Evolutionary conservation across 305 asterid genomes (phyloP).

Genomic region (Rubia tinctorum): DNA sequence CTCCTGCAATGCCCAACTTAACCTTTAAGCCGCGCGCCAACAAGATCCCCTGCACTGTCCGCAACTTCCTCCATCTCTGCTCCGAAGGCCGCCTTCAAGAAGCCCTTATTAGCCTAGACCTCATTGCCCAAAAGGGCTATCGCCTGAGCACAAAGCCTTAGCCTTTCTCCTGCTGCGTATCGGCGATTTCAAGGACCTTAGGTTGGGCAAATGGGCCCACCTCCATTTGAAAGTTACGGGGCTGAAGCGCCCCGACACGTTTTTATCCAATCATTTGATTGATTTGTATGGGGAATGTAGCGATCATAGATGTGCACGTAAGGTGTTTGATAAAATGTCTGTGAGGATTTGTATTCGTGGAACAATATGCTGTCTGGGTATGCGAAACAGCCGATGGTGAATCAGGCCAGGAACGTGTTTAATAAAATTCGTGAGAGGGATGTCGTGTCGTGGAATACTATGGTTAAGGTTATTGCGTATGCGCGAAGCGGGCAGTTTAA

Average conservation of each 20-base stretch:
- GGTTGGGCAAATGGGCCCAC: slow-evolving; percentile 56
- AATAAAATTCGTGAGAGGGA: slow-evolving; percentile 72
- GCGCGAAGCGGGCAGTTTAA: slow-evolving; percentile 47
- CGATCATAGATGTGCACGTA: slow-evolving; percentile 61
- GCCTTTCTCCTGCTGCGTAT: slow-evolving; percentile 53
- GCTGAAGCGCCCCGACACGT: slow-evolving; percentile 45
- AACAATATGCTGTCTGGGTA: slow-evolving; percentile 80
- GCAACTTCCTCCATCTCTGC: slow-evolving; percentile 36
- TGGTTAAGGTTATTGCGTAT: slow-evolving; percentile 65
- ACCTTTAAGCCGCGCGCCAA: neutral
- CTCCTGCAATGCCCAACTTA: neutral
- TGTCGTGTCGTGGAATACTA: slow-evolving; percentile 72
- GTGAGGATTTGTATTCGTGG: slow-evolving; percentile 74
- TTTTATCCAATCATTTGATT: slow-evolving; percentile 65
- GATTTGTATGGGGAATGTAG: slow-evolving; percentile 68
- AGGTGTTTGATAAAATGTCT: slow-evolving; percentile 66
- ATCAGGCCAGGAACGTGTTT: slow-evolving; percentile 60
- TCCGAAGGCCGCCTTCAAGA: slow-evolving; percentile 54
- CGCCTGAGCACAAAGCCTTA: slow-evolving; percentile 41
- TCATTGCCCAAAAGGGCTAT: slow-evolving; percentile 51
- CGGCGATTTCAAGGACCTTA: slow-evolving; percentile 39
- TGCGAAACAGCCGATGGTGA: slow-evolving; percentile 52
- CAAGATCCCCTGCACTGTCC: slow-evolving; percentile 44
- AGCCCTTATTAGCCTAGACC: slow-evolving; percentile 56
- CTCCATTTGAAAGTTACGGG: slow-evolving; percentile 61